Evolutionary conservation across 805 yeast genomes (phyloP), one percentile per base, ranked within the genome.

Genomic region (Teunomyces tritomae): DNA sequence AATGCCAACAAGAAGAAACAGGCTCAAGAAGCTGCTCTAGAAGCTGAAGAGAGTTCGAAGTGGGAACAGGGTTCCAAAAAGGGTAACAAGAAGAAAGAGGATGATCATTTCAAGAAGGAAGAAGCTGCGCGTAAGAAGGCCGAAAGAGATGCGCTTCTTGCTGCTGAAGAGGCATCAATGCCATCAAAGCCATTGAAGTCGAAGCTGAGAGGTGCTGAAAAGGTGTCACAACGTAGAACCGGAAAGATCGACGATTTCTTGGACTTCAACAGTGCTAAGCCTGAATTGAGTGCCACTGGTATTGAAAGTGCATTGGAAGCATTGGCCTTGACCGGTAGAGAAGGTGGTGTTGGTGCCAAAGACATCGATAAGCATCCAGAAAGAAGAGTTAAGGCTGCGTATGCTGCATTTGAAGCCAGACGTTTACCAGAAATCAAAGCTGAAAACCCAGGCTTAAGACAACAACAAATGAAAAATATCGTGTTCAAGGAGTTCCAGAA

Each of bases 331-430:
- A 78, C 90, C 9, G 70, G 73, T 20, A 78, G 72, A 40, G 79
- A 74, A 46, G 80, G 76, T 27, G 85, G 81, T 45, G 84, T 84
- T 28, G 66, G 71, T 36, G 69, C 68, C 51, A 83, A 83, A 59
- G 88, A 82, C 45, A 73, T 88, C 45, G 96, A 88, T 50, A 82
- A 89, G 65, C 96, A 88, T 57, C 96, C 96, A 8, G 96, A 88
- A 71, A 80, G 95, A 68, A 79, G 96, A 61, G 86, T 84, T 67
- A 88, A 87, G 71, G 89, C 92, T 24, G 96, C 96, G 0, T 73
- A 74, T 48, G 75, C 80, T 9, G 89, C 87, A 0, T 88, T 69
- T 59, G 89, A 87, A 57, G 92, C 83, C 52, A 70, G 74, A 47
- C 77, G 92, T 57, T 61, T 85, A 36, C 92, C 94, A 4, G 89